Evolutionary conservation across 75 land plant genomes (phyloP).

Genomic region (Adiantum capillusveneris): DNA sequence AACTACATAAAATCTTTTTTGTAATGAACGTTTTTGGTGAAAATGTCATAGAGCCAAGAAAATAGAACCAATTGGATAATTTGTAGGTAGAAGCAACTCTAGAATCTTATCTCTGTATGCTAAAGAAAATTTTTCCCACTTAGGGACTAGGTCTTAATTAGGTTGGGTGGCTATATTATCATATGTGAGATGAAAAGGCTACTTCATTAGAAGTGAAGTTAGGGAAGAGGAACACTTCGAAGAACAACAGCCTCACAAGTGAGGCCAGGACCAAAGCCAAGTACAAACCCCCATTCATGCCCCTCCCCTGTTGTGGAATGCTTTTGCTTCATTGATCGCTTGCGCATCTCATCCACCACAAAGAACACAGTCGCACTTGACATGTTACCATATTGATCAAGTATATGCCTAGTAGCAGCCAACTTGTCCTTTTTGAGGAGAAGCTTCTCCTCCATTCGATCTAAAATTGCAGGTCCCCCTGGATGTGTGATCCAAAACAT

Average conservation of each 20-base stretch:
- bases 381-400: constrained; percentile 51
- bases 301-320: constrained; percentile 38
- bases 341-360: constrained; percentile 37
- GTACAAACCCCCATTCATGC: constrained; percentile 31
- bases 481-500: constrained; percentile 58
- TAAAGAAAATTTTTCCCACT: too few relatives aligned
- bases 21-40: too few relatives aligned
- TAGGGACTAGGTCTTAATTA: too few relatives aligned
- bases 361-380: constrained; percentile 43
- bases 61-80: too few relatives aligned
- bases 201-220: too few relatives aligned
- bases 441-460: constrained; percentile 36
- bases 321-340: constrained; percentile 17
- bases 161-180: too few relatives aligned
- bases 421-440: constrained; percentile 36
- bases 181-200: too few relatives aligned
- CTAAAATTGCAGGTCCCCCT: constrained; percentile 48
- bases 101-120: too few relatives aligned
- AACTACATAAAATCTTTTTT: too few relatives aligned
- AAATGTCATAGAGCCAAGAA: too few relatives aligned
- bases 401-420: constrained; percentile 29
- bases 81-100: too few relatives aligned
- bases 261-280: constrained; percentile 49
- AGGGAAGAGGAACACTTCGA: constrained; percentile 21
- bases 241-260: constrained; percentile 40